Conservation (phyloP, 139 green algal species). For the Microglena sp. region DNA sequence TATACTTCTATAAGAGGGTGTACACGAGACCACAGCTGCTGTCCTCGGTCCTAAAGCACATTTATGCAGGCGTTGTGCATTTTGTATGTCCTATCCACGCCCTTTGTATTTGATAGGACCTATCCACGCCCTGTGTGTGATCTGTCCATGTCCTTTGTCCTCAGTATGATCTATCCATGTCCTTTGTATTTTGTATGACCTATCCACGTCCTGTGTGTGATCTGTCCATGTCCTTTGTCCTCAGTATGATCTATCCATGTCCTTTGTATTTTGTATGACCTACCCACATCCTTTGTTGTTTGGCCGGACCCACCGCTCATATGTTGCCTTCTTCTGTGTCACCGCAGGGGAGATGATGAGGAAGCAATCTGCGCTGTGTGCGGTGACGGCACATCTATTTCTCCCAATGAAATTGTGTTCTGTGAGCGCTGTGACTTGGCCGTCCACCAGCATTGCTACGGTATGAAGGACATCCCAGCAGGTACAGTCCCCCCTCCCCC, state of each 20-base stretch:
- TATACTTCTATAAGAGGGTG: no score
- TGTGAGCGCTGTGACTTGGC: conserved; percentile 87
- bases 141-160: no score
- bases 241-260: background rate
- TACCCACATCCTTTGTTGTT: background rate
- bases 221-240: no score
- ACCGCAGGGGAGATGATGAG: conserved; percentile 45
- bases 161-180: no score
- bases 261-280: background rate
- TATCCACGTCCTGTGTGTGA: no score
- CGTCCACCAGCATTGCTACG: conserved; percentile 86
- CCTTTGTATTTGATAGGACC: no score
- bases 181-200: no score
- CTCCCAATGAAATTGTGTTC: conserved; percentile 81
- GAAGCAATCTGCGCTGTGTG: conserved; percentile 83
- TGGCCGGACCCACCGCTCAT: background rate
- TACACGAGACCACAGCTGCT: no score
- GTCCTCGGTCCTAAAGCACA: no score
- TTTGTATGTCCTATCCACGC: no score
- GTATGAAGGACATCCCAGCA: conserved; percentile 48
- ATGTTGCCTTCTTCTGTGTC: background rate
- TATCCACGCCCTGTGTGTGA: no score
- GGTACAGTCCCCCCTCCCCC: conserved; percentile 1
- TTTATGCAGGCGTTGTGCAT: no score
- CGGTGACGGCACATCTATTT: conserved; percentile 54